Percentiles rank a stretch among this genome's conserved stretches.
Conservation (phyloP, 768 basidiomycete genomes). For the Fomitopsis serialis region DNA sequence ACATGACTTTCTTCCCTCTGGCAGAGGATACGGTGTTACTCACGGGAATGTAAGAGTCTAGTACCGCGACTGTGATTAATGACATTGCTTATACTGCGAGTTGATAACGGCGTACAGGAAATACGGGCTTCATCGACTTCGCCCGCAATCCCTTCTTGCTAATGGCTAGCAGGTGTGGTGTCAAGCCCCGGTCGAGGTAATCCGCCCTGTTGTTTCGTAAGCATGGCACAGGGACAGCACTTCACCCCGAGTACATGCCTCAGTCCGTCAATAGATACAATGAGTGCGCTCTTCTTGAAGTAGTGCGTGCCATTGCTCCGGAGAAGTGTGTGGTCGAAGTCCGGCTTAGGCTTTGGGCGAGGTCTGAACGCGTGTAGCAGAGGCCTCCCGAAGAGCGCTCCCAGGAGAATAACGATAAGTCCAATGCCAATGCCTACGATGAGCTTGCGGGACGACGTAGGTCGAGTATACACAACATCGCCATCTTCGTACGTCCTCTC, state of each 20-base stretch:
- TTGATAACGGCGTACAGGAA: slow-evolving; percentile 76
- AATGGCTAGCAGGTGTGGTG: slow-evolving; percentile 77
- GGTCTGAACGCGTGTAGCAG: background rate
- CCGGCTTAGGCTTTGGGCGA: background rate
- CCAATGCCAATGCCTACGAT: background rate
- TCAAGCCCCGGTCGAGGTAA: slow-evolving; percentile 81
- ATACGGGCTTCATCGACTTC: slow-evolving; percentile 82
- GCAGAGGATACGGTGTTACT: slow-evolving; percentile 25
- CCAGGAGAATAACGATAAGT: slow-evolving; percentile 1
- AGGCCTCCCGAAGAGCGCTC: background rate
- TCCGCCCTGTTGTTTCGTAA: slow-evolving; percentile 54
- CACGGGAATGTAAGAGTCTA: slow-evolving; percentile 89
- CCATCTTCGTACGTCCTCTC: background rate
- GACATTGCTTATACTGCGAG: background rate
- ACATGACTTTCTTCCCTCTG: background rate
- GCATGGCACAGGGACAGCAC: background rate
- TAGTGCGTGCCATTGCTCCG: slow-evolving; percentile 77
- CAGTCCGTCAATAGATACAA: slow-evolving; percentile 86
- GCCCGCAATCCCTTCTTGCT: slow-evolving; percentile 82
- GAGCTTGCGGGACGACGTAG: background rate
- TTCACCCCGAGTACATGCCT: slow-evolving; percentile 36
- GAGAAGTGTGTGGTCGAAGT: background rate
- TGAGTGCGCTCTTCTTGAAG: slow-evolving; percentile 74
- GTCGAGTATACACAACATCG: background rate
- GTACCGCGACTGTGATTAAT: background rate